Conservation (phyloP, 768 basidiomycete species). For the Lentinula sp. region DNA sequence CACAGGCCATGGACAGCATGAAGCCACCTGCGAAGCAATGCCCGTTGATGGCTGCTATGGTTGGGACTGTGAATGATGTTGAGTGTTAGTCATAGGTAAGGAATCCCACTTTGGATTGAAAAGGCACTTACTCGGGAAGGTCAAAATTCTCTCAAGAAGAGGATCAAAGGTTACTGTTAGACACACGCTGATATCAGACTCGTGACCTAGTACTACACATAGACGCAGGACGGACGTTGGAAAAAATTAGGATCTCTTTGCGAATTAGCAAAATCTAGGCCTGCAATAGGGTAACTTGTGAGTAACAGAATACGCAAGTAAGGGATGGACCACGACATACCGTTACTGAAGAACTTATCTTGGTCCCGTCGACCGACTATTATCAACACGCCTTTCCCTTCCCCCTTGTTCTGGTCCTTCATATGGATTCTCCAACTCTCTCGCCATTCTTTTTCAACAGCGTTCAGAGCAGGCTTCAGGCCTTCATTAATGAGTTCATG, state of each 20-base stretch:
- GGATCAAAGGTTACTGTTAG: slow-evolving; percentile 62
- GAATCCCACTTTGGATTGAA: not conserved
- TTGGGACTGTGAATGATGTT: slow-evolving; percentile 48
- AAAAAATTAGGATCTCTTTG: slow-evolving; percentile 57
- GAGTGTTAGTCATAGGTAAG: not conserved
- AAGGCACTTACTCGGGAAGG: slow-evolving; percentile 61
- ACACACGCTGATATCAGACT: not conserved
- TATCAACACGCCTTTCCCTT: slow-evolving; percentile 65
- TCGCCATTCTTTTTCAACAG: slow-evolving; percentile 70
- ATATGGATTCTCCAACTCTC: slow-evolving; percentile 39
- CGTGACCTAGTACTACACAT: not conserved
- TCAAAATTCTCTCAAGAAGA: slow-evolving; percentile 58
- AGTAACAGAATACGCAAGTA: not conserved
- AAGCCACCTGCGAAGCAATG: slow-evolving; percentile 85
- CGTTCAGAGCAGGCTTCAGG: slow-evolving; percentile 64
- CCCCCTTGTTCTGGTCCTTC: slow-evolving; percentile 32
- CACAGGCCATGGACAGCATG: slow-evolving; percentile 74
- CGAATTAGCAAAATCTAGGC: slow-evolving; percentile 56
- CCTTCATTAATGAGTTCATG: slow-evolving; percentile 49
- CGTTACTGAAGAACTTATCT: slow-evolving; percentile 89
- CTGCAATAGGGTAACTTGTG: slow-evolving; percentile 23
- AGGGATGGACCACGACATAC: slow-evolving; percentile 24
- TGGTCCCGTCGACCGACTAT: slow-evolving; percentile 71
- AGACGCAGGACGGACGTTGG: slow-evolving; percentile 37
- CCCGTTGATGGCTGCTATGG: slow-evolving; percentile 75